A percentile compares a stretch with the other conserved stretches of the same genome.
These are phyloP conservation scores for Hygrophoropsis aurantiaca DNA, from an alignment of 768 basidiomycete species.

Conservation along the genomic window DNA sequence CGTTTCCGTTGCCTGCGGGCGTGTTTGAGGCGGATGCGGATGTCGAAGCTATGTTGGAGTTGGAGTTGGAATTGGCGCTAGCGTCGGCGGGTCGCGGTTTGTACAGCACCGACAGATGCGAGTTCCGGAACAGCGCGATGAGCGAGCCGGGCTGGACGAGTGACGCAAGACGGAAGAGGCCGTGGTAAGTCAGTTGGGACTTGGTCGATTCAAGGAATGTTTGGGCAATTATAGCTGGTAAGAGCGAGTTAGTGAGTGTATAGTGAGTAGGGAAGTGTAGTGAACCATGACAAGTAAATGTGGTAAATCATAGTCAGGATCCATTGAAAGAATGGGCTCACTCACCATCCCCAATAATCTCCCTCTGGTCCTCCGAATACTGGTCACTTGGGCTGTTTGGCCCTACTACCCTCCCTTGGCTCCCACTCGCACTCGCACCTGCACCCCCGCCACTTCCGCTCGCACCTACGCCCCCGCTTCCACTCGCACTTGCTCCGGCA, in stretches of 20 bases:
- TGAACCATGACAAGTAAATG: not conserved
- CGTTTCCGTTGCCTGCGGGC: no score
- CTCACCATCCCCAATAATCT: constrained; percentile 73
- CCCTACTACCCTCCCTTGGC: constrained; percentile 6
- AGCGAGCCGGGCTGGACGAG: constrained; percentile 50
- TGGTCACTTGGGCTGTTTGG: constrained; percentile 11
- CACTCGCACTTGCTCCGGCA: constrained; percentile 14
- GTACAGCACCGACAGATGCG: constrained; percentile 87
- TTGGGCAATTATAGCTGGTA: constrained; percentile 63
- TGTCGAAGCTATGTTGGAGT: no score
- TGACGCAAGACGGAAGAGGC: constrained; percentile 74
- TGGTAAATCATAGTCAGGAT: not conserved
- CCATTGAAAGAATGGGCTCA: constrained; percentile 1
- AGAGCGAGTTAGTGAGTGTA: no score
- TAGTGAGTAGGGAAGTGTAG: no score
- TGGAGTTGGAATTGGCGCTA: no score
- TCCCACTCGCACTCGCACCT: constrained; percentile 1
- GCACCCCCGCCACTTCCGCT: constrained; percentile 6
- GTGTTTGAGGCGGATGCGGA: no score
- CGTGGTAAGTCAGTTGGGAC: constrained; percentile 87
- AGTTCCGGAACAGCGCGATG: constrained; percentile 89
- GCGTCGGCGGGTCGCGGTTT: no score
- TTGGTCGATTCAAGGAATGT: constrained; percentile 67
- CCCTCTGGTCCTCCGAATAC: constrained; percentile 53
- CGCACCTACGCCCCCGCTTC: no score